phyloP scores from a whole-genome alignment of 768 basidiomycete species.

The Leucogyrophana mollusca region DNA sequence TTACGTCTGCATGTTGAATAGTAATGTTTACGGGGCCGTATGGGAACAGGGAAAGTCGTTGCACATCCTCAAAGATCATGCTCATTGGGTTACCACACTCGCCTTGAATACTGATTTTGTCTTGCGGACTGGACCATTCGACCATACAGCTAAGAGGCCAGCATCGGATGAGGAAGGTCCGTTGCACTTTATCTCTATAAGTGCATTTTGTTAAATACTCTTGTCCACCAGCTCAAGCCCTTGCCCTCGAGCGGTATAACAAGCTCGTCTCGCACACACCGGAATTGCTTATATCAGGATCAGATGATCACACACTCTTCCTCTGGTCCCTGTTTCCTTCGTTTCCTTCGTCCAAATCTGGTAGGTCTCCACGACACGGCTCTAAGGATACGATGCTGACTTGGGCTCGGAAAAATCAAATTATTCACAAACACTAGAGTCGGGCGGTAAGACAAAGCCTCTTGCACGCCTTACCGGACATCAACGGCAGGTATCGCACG shows the following conservation, averaged over 20 bases:
- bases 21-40: slow-evolving; percentile 2
- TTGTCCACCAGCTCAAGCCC: slow-evolving; percentile 56
- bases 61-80: slow-evolving; percentile 89
- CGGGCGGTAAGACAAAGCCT: slow-evolving; percentile 60
- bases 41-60: slow-evolving; percentile 72
- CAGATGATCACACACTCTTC: slow-evolving; percentile 97
- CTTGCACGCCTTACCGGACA: slow-evolving; percentile 86
- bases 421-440: slow-evolving; percentile 3
- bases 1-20: background rate
- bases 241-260: slow-evolving; percentile 79
- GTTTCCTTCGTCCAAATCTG: slow-evolving; percentile 48
- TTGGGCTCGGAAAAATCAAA: background rate
- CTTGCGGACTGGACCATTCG: slow-evolving; percentile 91
- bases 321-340: slow-evolving; percentile 85
- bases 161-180: slow-evolving; percentile 80
- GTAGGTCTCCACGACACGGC: slow-evolving; percentile 1
- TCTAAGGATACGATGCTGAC: slow-evolving; percentile 24
- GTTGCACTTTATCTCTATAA: slow-evolving; percentile 8
- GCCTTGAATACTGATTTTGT: slow-evolving; percentile 95
- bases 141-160: slow-evolving; percentile 80
- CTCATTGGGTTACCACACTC: slow-evolving; percentile 98
- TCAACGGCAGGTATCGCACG: slow-evolving; percentile 91
- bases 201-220: background rate
- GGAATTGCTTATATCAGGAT: slow-evolving; percentile 91
- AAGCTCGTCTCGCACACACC: slow-evolving; percentile 58